phyloP scores from a whole-genome alignment of 208 protist genomes.

The Leishmania tropica region DNA sequence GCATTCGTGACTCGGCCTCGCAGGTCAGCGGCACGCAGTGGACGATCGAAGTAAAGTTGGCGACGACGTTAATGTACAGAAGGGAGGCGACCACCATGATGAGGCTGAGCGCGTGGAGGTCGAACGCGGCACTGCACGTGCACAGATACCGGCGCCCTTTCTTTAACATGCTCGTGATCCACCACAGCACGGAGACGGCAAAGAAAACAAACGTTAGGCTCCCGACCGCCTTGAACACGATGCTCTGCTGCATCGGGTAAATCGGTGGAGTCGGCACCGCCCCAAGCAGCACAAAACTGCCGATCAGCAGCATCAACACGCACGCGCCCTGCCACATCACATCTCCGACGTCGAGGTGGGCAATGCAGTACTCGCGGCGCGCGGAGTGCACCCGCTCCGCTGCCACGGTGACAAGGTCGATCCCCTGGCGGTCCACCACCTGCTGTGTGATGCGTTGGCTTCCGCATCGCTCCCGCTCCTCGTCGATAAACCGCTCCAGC shows the following conservation, averaged over 20 bases:
- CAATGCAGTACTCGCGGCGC: conserved; percentile 20
- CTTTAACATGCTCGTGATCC: conserved; percentile 38
- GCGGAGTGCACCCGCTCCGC: conserved; percentile 34
- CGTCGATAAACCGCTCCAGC: conserved; percentile 14
- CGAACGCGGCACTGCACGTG: conserved; percentile 20
- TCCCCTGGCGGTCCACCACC: conserved; percentile 48
- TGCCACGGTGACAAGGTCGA: conserved; percentile 47
- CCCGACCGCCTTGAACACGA: conserved; percentile 34
- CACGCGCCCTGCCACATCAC: conserved; percentile 33
- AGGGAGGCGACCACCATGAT: conserved; percentile 44
- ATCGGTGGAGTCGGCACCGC: conserved; percentile 32
- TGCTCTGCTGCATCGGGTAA: conserved; percentile 39
- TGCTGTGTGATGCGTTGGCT: conserved; percentile 37
- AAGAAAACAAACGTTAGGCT: conserved; percentile 25
- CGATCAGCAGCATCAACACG: conserved; percentile 37
- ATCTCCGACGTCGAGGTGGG: conserved; percentile 24
- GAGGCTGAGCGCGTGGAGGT: conserved; percentile 30
- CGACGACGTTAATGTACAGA: conserved; percentile 67
- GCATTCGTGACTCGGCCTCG: conserved; percentile 31
- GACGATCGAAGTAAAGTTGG: conserved; percentile 59
- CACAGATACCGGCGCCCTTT: conserved; percentile 35
- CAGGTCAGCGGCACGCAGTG: conserved; percentile 57
- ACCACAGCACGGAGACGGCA: conserved; percentile 36
- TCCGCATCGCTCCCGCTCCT: conserved; percentile 23
- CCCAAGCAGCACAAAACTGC: conserved; percentile 35